Evolutionary conservation across 2,329 filamentous ascomycete genomes (phyloP).

Genomic region (Trichophyton equinum): DNA sequence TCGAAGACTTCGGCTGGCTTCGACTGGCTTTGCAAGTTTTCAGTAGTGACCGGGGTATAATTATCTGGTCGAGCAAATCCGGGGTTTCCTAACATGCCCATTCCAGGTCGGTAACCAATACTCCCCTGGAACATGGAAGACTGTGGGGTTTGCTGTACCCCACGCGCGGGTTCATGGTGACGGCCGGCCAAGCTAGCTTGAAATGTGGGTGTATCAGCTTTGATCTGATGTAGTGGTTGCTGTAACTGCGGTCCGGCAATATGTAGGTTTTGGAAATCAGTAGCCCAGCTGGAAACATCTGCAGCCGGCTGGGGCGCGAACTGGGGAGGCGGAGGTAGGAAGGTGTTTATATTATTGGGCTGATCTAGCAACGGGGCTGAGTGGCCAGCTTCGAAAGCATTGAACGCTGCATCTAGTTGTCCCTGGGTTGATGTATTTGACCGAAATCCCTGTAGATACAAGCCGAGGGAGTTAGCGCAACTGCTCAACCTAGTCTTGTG

Average conservation of each 20-base stretch:
- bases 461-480: background rate
- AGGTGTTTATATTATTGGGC: conserved; percentile 26
- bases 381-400: conserved; percentile 47
- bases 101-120: conserved; percentile 6
- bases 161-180: conserved; percentile 49
- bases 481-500: background rate
- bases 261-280: conserved; percentile 36
- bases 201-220: conserved; percentile 25
- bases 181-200: conserved; percentile 33
- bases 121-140: conserved; percentile 3
- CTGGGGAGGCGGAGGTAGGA: conserved; percentile 19
- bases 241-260: conserved; percentile 30
- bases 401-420: conserved; percentile 53
- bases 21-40: background rate
- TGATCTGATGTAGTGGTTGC: conserved; percentile 38
- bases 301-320: conserved; percentile 19
- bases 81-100: background rate
- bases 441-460: conserved; percentile 45
- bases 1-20: conserved; percentile 25
- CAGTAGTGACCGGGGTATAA: background rate
- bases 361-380: conserved; percentile 24
- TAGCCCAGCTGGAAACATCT: conserved; percentile 28
- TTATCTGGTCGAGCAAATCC: background rate
- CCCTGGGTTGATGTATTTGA: conserved; percentile 44
- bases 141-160: conserved; percentile 18